phyloP scores from a whole-genome alignment of 1,284 basidiomycete genomes.

The Somion occarium region DNA sequence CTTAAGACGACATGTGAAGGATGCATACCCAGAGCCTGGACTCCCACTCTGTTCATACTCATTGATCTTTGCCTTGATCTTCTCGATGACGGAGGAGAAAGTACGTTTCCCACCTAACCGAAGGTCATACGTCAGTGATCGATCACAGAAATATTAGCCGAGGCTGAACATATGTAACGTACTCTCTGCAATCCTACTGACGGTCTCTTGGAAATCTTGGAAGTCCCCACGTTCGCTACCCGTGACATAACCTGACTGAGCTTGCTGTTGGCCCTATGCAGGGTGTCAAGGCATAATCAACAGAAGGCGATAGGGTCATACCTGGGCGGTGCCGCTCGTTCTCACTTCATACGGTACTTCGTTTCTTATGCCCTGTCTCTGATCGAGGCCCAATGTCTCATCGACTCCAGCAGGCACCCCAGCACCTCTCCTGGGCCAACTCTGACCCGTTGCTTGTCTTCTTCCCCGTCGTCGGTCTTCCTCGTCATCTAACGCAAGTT shows the following conservation, averaged over 20 bases:
- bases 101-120: constrained; percentile 69
- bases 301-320: too few relatives aligned
- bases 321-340: constrained; percentile 19
- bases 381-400: background rate
- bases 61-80: constrained; percentile 76
- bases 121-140: background rate
- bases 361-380: background rate
- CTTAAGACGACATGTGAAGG: background rate
- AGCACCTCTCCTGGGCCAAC: constrained; percentile 8
- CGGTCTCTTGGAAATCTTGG: constrained; percentile 65
- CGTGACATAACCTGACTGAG: background rate
- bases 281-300: too few relatives aligned
- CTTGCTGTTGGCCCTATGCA: constrained; percentile 13
- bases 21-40: background rate
- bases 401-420: background rate
- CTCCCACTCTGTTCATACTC: constrained; percentile 55
- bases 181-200: constrained; percentile 75
- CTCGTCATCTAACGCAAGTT: constrained; percentile 65
- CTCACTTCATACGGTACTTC: background rate
- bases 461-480: constrained; percentile 20
- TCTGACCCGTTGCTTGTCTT: constrained; percentile 3
- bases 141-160: background rate
- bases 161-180: constrained; percentile 21
- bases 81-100: constrained; percentile 62
- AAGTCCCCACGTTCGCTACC: constrained; percentile 38